These are phyloP conservation scores for Rhizoclosmatium sp. DNA, from an alignment of 192 early-diverging fungal genomes.

Conservation along the genomic window DNA sequence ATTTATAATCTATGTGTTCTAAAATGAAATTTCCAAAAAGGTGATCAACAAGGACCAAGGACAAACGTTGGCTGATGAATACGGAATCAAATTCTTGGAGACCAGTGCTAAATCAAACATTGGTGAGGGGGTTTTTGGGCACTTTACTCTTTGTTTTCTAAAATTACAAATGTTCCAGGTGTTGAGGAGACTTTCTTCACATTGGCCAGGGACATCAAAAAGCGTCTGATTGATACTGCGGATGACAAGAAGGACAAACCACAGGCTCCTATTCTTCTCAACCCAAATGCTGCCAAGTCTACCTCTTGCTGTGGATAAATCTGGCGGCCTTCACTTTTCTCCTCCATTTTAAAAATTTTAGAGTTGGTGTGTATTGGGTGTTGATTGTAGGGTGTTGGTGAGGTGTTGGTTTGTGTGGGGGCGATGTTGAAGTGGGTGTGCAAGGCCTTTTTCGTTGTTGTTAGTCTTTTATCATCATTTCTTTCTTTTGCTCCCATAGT, in stretches of 20 bases:
- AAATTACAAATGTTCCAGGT: constrained; percentile 32
- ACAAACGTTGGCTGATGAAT: constrained; percentile 92
- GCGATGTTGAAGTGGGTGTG: too few relatives aligned
- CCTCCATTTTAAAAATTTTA: too few relatives aligned
- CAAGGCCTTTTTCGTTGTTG: too few relatives aligned
- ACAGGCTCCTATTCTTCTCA: constrained; percentile 28
- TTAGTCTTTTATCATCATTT: too few relatives aligned
- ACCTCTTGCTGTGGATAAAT: constrained; percentile 29
- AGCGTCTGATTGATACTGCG: constrained; percentile 92
- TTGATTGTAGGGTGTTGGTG: too few relatives aligned
- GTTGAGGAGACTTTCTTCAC: constrained; percentile 97
- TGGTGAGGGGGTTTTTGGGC: constrained; percentile 49
- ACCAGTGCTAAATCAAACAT: constrained; percentile 99
- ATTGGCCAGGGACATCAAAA: constrained; percentile 97
- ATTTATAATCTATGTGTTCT: neutral
- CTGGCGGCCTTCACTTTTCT: neutral
- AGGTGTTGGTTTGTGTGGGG: too few relatives aligned
- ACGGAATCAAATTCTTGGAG: constrained; percentile 94
- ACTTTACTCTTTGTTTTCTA: neutral
- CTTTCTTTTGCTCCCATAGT: too few relatives aligned
- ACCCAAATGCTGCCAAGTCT: constrained; percentile 5
- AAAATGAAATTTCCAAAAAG: constrained; percentile 43
- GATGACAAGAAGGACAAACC: constrained; percentile 62
- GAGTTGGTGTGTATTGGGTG: too few relatives aligned
- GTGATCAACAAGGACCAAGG: constrained; percentile 96